Base-by-base conservation (phyloP, 2,329 filamentous ascomycete genomes). In the Eutypella sp. region DNA sequence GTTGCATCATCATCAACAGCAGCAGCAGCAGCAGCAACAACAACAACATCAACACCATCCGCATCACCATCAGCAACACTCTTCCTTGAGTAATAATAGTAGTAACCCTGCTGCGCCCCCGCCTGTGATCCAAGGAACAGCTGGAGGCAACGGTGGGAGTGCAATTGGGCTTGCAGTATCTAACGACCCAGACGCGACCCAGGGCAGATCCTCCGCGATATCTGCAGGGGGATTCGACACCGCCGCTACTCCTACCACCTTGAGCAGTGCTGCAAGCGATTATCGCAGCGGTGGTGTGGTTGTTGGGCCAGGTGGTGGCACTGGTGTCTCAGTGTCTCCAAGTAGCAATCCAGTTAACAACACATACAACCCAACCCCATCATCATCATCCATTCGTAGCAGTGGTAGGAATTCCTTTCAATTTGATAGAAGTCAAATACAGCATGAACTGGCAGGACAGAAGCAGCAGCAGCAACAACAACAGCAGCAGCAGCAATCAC, bases 371-470 rank as follows among this genome's bases (percentile, higher is more conserved):
- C 63, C 57, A 54, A 66, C 67, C 64, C 66, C 65, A 60, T 71
- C 71, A 69, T 71, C 69, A 70, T 72, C 71, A 65, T 67, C 72
- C 47, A 64, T 68, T 46, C 67, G 66, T 53, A 68, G 69, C 58
- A 71, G 68, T 5, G 36, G 6, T 5, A 71, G 64, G 62, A 71
- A 75, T 57, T 72, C 72, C 53, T 74, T 74, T 65, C 67, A 61
- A 57, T 53, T 46, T 10, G 23, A 42, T 13, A 39, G 10, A 22
- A 47, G 36, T 31, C 25, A 40, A 41, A 38, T 16, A 34, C 46
- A 40, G n/a, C n/a, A n/a, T n/a, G n/a, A n/a, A 25, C 45, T 24
- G 25, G 33, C 24, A 40, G 39, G 46, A 25, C 39, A 55, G 18
- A 53, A 55, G 16, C 34, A 50, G 36, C 46, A 48, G 27, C 51